These are phyloP conservation scores for Phtheirospermum japonicum DNA, from an alignment of 257 asterid species.

Conservation along the genomic window DNA sequence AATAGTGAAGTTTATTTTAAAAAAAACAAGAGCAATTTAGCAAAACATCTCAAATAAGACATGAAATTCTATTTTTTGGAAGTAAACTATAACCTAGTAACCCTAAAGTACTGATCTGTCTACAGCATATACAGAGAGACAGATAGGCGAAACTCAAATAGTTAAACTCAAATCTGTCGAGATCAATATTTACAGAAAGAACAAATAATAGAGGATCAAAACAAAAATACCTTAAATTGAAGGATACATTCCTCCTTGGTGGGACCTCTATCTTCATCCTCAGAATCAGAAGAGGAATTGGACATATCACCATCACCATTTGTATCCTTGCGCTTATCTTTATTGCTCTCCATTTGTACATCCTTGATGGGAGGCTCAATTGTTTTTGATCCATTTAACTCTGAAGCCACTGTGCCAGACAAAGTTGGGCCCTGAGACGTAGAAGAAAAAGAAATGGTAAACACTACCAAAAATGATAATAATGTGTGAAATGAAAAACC, in stretches of 20 bases:
- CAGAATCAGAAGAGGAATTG: slow-evolving; percentile 90
- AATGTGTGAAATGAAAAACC: too few species aligned
- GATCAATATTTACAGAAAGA: not conserved
- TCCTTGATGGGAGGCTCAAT: slow-evolving; percentile 45
- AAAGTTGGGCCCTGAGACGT: slow-evolving; percentile 55
- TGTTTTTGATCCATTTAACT: slow-evolving; percentile 63
- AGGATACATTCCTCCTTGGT: slow-evolving; percentile 74
- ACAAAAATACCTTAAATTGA: slow-evolving; percentile 75
- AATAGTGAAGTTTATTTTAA: too few species aligned
- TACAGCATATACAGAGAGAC: not conserved
- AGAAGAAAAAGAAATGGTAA: too few species aligned
- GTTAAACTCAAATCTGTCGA: not conserved
- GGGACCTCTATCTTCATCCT: slow-evolving; percentile 85
- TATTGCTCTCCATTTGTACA: slow-evolving; percentile 55
- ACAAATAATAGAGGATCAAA: not conserved
- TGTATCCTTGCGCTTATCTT: slow-evolving; percentile 62
- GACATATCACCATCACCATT: slow-evolving; percentile 69
- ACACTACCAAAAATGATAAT: too few species aligned
- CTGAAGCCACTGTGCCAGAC: slow-evolving; percentile 46
- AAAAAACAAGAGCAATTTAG: too few species aligned
- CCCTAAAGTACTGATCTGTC: not conserved
- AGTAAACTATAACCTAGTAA: not conserved
- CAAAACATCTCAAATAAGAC: too few species aligned
- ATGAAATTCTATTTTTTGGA: too few species aligned
- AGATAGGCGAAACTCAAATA: slow-evolving; percentile 14